Base-by-base conservation (phyloP, 805 yeast genomes). In the Komagataella ulmi region DNA sequence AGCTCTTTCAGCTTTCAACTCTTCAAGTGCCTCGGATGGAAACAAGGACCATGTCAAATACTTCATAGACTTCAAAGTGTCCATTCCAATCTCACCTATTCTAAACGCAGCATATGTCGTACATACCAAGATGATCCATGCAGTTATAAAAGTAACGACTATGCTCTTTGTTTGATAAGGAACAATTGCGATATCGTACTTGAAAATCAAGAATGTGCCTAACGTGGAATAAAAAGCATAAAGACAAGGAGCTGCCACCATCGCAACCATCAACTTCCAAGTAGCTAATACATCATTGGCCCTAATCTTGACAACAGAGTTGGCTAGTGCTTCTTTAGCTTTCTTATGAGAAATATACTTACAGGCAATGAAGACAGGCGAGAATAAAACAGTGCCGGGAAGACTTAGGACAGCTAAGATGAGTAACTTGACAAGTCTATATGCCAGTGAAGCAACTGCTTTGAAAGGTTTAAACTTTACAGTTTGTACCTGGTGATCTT, bases 251-350 rank as follows among this genome's bases (percentile, higher is more conserved):
- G 97, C 93, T 48, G 86, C 69, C 14, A 88, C 93, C 75, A 91
- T 74, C 14, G 93, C 86, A 49, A 91, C 86, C 53, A 91, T 70
- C 24, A 91, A 83, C 66, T 91, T 91, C 99, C 99, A 91, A 1
- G 98, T 88, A 0, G 96, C 98, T 50, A 93, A 75, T 10, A 91
- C 97, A 64, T 91, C 99, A 51, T 81, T 84, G 10, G 95, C 99
- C 58, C 79, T 82, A 54, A 91, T 81, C 64, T 91, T 91, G 17
- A 91, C 99, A 1, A 85, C 73, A 0, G 97, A 89, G n/a, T 75
- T 77, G 14, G 88, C 88, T 54, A 91, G 72, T 0, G 98, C 99
- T 46, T 77, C 72, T 52, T 70, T 73, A 21, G 89, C 91, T 65
- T 90, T 88, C 55, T 75, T 74, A 21, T 68, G 70, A 1, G 97